These are phyloP conservation scores for Sphaceloma murrayae DNA, from an alignment of 2,329 filamentous ascomycete genomes.

Conservation along the genomic window DNA sequence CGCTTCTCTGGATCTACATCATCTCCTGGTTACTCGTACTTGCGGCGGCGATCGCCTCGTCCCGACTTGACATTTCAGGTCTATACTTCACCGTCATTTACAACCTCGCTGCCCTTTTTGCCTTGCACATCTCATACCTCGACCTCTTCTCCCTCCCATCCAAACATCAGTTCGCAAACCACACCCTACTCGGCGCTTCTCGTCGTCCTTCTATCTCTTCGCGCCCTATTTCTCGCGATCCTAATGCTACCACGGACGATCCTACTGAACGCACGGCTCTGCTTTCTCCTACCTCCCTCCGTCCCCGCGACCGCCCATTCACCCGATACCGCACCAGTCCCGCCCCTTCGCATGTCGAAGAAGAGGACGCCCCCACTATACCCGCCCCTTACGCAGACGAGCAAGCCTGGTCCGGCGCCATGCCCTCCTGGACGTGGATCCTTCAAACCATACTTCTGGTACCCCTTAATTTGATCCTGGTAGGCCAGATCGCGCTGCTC, in stretches of 20 bases:
- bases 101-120: slow-evolving; percentile 63
- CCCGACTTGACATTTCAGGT: slow-evolving; percentile 60
- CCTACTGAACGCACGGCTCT: slow-evolving; percentile 50
- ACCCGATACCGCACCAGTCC: slow-evolving; percentile 18
- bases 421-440: slow-evolving; percentile 81
- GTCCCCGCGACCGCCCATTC: slow-evolving; percentile 17
- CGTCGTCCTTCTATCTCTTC: slow-evolving; percentile 13
- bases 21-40: slow-evolving; percentile 66
- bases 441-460: slow-evolving; percentile 73
- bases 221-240: slow-evolving; percentile 9
- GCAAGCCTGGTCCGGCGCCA: slow-evolving; percentile 70
- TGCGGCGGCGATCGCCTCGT: slow-evolving; percentile 62
- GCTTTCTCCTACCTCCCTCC: slow-evolving; percentile 28
- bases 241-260: slow-evolving; percentile 26
- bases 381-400: slow-evolving; percentile 58
- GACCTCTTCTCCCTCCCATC: slow-evolving; percentile 66
- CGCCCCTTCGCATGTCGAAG: slow-evolving; percentile 18
- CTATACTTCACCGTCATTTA: slow-evolving; percentile 78
- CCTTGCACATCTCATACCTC: slow-evolving; percentile 63
- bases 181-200: slow-evolving; percentile 34
- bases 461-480: slow-evolving; percentile 66
- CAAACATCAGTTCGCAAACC: slow-evolving; percentile 60
- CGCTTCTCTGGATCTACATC: slow-evolving; percentile 73
- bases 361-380: slow-evolving; percentile 15
- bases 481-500: slow-evolving; percentile 66